Conservation (phyloP, 1,284 basidiomycete genomes). For the Austropuccinia psidii region DNA sequence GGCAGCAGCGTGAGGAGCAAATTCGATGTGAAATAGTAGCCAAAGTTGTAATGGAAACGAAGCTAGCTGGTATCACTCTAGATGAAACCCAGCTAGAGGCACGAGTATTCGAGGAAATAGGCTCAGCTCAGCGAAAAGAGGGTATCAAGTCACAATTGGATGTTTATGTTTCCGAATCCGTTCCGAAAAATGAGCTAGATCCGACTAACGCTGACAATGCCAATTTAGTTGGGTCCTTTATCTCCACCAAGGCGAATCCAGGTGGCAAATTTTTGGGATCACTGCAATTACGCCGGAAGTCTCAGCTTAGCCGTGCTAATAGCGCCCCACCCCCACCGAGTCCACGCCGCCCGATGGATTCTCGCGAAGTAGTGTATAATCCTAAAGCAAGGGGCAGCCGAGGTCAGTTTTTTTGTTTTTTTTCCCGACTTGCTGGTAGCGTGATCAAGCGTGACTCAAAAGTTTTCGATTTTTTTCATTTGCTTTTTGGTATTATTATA, state of each 20-base stretch:
- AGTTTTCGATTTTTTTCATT: neutral
- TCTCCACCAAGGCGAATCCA: neutral
- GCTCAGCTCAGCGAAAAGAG: neutral
- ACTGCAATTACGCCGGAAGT: conserved; percentile 14
- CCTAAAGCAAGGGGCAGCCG: conserved; percentile 34
- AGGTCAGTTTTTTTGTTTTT: neutral
- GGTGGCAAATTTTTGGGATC: neutral
- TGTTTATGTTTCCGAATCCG: neutral
- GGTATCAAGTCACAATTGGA: neutral
- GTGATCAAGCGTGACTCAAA: neutral
- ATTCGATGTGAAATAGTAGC: conserved; percentile 33
- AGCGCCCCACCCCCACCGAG: conserved; percentile 35
- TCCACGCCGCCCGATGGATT: conserved; percentile 16
- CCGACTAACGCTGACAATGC: too few relatives aligned
- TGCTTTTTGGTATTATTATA: neutral
- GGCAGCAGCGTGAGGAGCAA: conserved; percentile 21
- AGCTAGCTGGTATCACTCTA: conserved; percentile 14
- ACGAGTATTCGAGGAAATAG: conserved; percentile 22
- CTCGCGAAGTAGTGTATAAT: conserved; percentile 27
- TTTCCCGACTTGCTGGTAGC: neutral
- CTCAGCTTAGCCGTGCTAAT: conserved; percentile 7
- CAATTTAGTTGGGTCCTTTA: too few relatives aligned
- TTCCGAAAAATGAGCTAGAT: neutral
- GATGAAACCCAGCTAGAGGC: conserved; percentile 33
- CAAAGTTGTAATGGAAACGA: conserved; percentile 31